Base-by-base conservation (phyloP, 129 eudicot genomes). In the Cynara cardunculus region DNA sequence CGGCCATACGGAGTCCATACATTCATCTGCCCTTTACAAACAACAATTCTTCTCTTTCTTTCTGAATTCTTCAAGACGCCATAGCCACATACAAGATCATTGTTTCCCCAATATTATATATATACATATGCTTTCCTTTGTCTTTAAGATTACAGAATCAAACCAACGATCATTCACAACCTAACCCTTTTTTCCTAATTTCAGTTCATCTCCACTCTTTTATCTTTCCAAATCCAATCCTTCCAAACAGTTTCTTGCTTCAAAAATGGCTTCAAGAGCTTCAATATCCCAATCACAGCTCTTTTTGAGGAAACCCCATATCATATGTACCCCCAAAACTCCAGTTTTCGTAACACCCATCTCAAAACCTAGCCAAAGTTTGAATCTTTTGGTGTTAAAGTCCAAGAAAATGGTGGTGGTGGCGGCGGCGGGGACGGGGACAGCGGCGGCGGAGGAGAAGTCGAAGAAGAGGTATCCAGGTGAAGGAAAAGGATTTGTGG, bases 401-500 rank as follows among this genome's bases (percentile, higher is more conserved):
- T 30, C 78, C 49, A 85, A 83, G 81, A 85, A 85, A 65, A 31
- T 28, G 83, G 80, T 77, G 88, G 83, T 80, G 82, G 83, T 41
- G 74, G 73, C 21, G 59, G 75, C 21, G 80, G 83, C 78, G 71
- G 77, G 84, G 12, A 59, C 35, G 64, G 35, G 89, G 66, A 25
- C 90, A 62, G 67, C 88, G 7, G 78, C 95, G 35, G 89, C 89
- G 66, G 88, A 84, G 35, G 93, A 89, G 85, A 90, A 84, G 83
- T 32, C 91, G 3, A 83, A 87, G 79, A 89, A 90, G 74, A 89
- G 88, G 89, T 90, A 91, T 18, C 91, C 97, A 0, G 95, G 95
- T 46, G 97, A 94, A 80, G 82, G 69, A 35, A 83, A 83, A 71
- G 97, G 96, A 76, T 95, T 95, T 88, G 97, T 95, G 85, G 97